Evolutionary conservation across 331 rosid species (phyloP).

Genomic region (Rosa hybrid): DNA sequence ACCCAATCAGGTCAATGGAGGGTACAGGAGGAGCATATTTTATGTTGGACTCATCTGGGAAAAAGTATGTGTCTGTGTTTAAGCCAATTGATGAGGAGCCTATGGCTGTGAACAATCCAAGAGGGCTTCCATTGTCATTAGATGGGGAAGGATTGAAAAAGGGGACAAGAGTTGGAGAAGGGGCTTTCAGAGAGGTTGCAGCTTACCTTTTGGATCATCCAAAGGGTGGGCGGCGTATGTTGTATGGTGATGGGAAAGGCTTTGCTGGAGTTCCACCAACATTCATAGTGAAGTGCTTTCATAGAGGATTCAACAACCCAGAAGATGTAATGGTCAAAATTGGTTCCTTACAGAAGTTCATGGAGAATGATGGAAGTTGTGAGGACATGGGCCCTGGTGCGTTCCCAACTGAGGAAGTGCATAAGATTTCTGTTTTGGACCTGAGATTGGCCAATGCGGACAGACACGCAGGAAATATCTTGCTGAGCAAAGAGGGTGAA

Average conservation of each 20-base stretch:
- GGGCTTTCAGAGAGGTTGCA: slow-evolving; percentile 97
- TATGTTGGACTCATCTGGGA: slow-evolving; percentile 68
- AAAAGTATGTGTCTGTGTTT: slow-evolving; percentile 71
- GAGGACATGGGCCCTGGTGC: slow-evolving; percentile 90
- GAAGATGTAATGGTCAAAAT: slow-evolving; percentile 60
- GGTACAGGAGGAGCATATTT: slow-evolving; percentile 96
- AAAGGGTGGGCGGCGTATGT: slow-evolving; percentile 43
- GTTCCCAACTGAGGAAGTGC: slow-evolving; percentile 83
- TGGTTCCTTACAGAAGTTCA: slow-evolving; percentile 92
- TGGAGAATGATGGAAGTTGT: slow-evolving; percentile 81
- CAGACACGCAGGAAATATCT: slow-evolving; percentile 90
- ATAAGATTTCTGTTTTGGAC: slow-evolving; percentile 82
- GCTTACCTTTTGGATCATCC: slow-evolving; percentile 95
- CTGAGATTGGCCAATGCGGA: slow-evolving; percentile 89
- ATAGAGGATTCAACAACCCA: slow-evolving; percentile 65
- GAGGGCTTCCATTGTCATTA: slow-evolving; percentile 74
- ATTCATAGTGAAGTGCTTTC: slow-evolving; percentile 64
- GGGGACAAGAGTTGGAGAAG: slow-evolving; percentile 92
- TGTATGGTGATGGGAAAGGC: slow-evolving; percentile 56
- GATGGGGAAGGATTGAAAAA: slow-evolving; percentile 92
- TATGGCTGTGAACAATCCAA: slow-evolving; percentile 88
- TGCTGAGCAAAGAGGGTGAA: slow-evolving; percentile 55
- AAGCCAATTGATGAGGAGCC: slow-evolving; percentile 99
- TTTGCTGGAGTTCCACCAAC: slow-evolving; percentile 96
- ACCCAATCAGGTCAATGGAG: slow-evolving; percentile 77